phyloP scores from a whole-genome alignment of 352 stramenopile species.

The Pythium guiyangense region DNA sequence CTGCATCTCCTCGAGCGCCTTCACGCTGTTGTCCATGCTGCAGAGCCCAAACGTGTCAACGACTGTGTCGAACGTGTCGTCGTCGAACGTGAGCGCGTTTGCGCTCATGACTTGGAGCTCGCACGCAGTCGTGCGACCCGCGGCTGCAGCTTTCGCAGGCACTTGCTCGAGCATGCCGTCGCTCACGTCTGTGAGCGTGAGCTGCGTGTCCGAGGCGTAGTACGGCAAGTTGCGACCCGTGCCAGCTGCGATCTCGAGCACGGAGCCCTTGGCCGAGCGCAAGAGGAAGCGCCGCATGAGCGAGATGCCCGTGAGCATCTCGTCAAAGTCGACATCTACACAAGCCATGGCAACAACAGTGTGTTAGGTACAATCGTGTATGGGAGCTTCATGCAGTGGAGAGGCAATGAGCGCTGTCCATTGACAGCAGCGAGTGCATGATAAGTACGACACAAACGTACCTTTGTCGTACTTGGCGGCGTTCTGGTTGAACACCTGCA shows the following conservation, averaged over 20 bases:
- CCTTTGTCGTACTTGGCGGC: constrained; percentile 67
- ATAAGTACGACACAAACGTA: too few species aligned
- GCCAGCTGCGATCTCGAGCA: constrained; percentile 93
- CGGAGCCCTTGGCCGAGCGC: constrained; percentile 48
- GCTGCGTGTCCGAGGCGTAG: constrained; percentile 52
- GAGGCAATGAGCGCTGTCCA: too few species aligned
- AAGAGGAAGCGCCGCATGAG: constrained; percentile 84
- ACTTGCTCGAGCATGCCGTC: constrained; percentile 70
- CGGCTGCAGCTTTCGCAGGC: constrained; percentile 14
- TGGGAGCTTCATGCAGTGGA: too few species aligned
- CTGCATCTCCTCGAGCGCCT: constrained; percentile 90
- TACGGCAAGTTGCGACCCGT: constrained; percentile 93
- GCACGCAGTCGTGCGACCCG: constrained; percentile 19
- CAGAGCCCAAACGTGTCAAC: constrained; percentile 97
- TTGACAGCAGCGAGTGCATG: not conserved
- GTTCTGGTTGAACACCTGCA: constrained; percentile 68
- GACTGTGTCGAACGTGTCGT: constrained; percentile 91
- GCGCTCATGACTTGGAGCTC: constrained; percentile 60
- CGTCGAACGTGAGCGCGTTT: constrained; percentile 50
- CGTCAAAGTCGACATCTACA: constrained; percentile 75
- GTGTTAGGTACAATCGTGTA: too few species aligned
- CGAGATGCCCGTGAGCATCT: constrained; percentile 73
- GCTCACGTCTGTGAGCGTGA: constrained; percentile 77
- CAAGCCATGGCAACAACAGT: too few species aligned
- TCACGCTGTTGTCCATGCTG: constrained; percentile 92